Percentiles rank a stretch among this genome's conserved stretches.
These are phyloP conservation scores for Thuja plicata DNA, from an alignment of 83 land plant genomes.

Conservation along the genomic window DNA sequence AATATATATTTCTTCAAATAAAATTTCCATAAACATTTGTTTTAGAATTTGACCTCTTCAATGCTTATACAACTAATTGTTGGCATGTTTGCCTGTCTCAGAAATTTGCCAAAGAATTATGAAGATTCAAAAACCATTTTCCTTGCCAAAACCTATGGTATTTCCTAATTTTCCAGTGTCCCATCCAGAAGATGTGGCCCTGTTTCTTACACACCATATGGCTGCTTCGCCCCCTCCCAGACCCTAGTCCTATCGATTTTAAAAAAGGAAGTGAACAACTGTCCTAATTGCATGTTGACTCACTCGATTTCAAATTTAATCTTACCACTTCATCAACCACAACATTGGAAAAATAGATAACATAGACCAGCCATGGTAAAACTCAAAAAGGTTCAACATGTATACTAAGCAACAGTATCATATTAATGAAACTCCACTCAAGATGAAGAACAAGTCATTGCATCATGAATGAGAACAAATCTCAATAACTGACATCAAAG, in stretches of 20 bases:
- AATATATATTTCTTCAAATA: neutral
- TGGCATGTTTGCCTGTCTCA: neutral
- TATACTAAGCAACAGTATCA: neutral
- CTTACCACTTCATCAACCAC: neutral
- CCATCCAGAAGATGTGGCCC: neutral
- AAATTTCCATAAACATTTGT: neutral
- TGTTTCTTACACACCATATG: neutral
- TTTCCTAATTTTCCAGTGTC: neutral
- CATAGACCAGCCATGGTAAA: neutral
- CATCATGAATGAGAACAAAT: neutral
- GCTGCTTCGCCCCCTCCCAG: neutral
- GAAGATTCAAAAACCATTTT: neutral
- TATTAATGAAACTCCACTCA: neutral
- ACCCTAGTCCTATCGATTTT: neutral
- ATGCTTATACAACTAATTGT: neutral
- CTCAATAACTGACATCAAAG: neutral
- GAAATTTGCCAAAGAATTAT: neutral
- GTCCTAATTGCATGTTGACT: neutral
- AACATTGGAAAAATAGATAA: neutral
- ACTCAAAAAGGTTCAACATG: neutral
- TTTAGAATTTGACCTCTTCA: neutral
- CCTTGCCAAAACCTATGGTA: neutral
- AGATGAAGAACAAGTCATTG: neutral
- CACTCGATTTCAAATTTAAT: neutral
- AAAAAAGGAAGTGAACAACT: neutral